Conservation (phyloP, 768 basidiomycete species). For the Phylloporus arenicola region DNA sequence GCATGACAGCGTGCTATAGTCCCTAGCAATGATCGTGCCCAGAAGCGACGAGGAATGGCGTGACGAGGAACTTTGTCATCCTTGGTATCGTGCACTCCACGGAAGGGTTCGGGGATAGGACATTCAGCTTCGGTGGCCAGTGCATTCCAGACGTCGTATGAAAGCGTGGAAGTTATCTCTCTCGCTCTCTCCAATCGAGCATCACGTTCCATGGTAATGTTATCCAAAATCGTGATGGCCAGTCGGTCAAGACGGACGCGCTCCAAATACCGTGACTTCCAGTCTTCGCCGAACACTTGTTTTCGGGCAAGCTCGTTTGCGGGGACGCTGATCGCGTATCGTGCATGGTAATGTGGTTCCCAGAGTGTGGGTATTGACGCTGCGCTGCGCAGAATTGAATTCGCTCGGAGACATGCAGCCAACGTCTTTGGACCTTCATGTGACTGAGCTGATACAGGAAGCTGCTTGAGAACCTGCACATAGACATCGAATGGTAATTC, state of each 20-base stretch:
- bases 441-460: constrained; percentile 25
- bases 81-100: constrained; percentile 10
- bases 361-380: constrained; percentile 41
- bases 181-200: constrained; percentile 37
- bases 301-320: constrained; percentile 34
- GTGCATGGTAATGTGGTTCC: constrained; percentile 46
- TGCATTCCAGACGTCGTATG: constrained; percentile 54
- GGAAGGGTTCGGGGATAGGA: constrained; percentile 31
- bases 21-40: constrained; percentile 43
- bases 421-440: constrained; percentile 32
- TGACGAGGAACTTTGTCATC: constrained; percentile 17
- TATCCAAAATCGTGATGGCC: constrained; percentile 38
- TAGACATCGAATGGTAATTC: constrained; percentile 34
- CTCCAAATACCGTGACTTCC: constrained; percentile 42
- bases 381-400: constrained; percentile 39
- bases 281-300: constrained; percentile 32
- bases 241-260: constrained; percentile 41
- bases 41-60: constrained; percentile 42
- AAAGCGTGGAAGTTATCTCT: constrained; percentile 34
- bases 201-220: constrained; percentile 34
- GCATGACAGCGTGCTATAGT: constrained; percentile 41
- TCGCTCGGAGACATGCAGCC: constrained; percentile 36
- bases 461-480: constrained; percentile 32
- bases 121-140: constrained; percentile 38
- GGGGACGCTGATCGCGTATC: constrained; percentile 42